Base-by-base conservation (phyloP, 2,329 filamentous ascomycete species). In the Alternaria sp. region DNA sequence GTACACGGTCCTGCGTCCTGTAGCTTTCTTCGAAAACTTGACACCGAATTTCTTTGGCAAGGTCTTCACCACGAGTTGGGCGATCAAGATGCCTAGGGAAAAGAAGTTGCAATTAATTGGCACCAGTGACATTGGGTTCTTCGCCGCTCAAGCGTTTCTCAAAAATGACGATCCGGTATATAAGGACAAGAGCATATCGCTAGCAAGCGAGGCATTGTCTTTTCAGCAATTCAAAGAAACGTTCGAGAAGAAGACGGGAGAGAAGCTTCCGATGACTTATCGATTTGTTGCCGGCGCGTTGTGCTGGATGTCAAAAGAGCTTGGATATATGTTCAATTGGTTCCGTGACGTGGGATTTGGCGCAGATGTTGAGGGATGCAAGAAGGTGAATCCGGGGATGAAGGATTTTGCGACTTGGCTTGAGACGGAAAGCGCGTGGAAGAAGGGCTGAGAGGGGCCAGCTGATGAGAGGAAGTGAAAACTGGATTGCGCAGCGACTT, bases 11-110 rank as follows among this genome's bases (percentile, higher is more conserved):
- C 77, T 90, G 0, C 84, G 87, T 3, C 88, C 88, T 0, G 83
- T 84, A 0, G 85, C 83, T 1, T 90, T 89, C 74, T 84, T 86
- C 73, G 87, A 89, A 18, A 87, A 88, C 73, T 62, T 85, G 3
- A 73, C 69, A 2, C 74, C 79, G 0, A 75, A 77, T 24, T 82
- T 85, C 64, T 54, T 81, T 3, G 82, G 83, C 9, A 81, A 81
- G 49, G 73, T 80, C 1, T 84, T 85, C 58, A 68, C 73, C 16
- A 82, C 78, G 63, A 75, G 75, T 39, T 73, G 72, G 42, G 62
- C 66, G 0, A 54, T 81, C 28, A 74, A 72, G 41, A 73, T 75
- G 0, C 76, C 75, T 32, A 71, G 74, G 2, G 47, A 65, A 1
- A 26, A 79, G 61, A 72, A 73, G 5, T 65, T 85, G 7, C 75